Evolutionary conservation across 352 stramenopile genomes (phyloP).

Genomic region (Phytophthora syringae): DNA sequence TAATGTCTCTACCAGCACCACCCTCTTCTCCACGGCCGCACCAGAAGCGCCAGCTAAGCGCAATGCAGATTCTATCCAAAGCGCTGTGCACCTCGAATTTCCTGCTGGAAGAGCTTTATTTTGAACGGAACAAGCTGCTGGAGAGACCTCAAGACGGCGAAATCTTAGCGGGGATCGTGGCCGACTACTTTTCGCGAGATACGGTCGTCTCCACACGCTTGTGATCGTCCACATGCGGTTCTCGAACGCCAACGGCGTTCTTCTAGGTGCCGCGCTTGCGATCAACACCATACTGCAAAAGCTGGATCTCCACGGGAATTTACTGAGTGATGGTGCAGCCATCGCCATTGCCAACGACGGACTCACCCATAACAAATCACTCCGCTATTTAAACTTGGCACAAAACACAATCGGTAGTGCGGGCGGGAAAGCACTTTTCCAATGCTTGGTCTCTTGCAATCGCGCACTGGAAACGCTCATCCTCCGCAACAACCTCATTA

Average conservation of each 20-base stretch:
- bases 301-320: constrained; percentile 71
- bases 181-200: constrained; percentile 83
- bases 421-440: constrained; percentile 58
- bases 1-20: constrained; percentile 11
- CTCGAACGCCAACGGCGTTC: constrained; percentile 40
- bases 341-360: constrained; percentile 47
- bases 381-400: constrained; percentile 63
- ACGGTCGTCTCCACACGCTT: constrained; percentile 59
- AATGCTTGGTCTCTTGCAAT: constrained; percentile 42
- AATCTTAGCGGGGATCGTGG: constrained; percentile 48
- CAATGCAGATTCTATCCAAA: constrained; percentile 45
- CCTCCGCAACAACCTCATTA: constrained; percentile 68
- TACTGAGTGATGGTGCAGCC: constrained; percentile 48
- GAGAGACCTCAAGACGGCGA: constrained; percentile 30
- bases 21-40: constrained; percentile 18
- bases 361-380: constrained; percentile 45
- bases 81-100: constrained; percentile 62
- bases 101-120: constrained; percentile 64
- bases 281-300: constrained; percentile 65
- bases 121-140: constrained; percentile 60
- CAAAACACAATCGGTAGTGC: constrained; percentile 63
- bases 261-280: constrained; percentile 51
- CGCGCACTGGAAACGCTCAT: constrained; percentile 52
- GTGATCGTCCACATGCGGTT: constrained; percentile 51
- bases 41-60: constrained; percentile 19